These are phyloP conservation scores for Malbranchea zuffiana DNA, from an alignment of 2,329 filamentous ascomycete genomes.

Conservation along the genomic window DNA sequence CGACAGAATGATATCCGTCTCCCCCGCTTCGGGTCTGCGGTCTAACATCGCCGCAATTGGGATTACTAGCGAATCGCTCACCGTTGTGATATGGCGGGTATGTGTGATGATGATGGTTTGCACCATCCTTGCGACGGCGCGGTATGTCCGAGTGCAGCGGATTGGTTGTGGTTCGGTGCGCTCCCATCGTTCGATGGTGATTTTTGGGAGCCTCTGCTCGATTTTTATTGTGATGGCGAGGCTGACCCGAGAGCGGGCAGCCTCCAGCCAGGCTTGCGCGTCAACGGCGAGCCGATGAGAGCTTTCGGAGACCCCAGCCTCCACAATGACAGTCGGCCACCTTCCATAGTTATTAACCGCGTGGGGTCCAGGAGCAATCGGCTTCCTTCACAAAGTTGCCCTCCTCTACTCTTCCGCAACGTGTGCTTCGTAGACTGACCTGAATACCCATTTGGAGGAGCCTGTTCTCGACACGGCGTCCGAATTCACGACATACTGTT, in stretches of 20 bases:
- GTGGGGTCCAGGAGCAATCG: background rate
- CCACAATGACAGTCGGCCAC: conserved; percentile 6
- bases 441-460: background rate
- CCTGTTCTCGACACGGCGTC: background rate
- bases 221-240: conserved; percentile 9
- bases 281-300: conserved; percentile 9
- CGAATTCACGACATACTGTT: background rate
- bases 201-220: conserved; percentile 1
- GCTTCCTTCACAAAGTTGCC: background rate
- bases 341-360: background rate
- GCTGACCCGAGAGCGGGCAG: conserved; percentile 3
- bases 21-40: no score
- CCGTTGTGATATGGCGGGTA: no score
- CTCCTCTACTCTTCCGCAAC: background rate
- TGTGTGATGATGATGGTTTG: no score
- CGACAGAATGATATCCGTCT: no score
- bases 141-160: no score
- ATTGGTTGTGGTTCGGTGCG: no score
- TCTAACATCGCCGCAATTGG: no score
- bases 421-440: background rate
- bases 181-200: conserved; percentile 3
- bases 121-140: no score
- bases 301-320: conserved; percentile 3
- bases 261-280: conserved; percentile 10
- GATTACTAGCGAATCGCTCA: no score